Percentiles rank a stretch among this genome's conserved stretches.
Conservation (phyloP, 2,329 filamentous ascomycete genomes). For the Diaporthe ampelina region DNA sequence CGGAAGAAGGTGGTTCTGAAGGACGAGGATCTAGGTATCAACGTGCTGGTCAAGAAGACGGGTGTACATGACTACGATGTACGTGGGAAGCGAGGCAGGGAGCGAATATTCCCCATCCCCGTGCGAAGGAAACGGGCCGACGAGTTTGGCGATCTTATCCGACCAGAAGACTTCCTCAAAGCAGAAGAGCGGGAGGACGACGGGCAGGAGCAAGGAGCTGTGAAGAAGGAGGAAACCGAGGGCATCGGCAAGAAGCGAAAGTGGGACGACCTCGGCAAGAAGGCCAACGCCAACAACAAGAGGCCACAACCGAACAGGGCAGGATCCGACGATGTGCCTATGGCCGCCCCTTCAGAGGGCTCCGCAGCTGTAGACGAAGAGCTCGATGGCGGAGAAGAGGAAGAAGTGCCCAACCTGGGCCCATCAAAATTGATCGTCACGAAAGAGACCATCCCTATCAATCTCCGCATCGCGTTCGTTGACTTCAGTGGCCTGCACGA, state of each 20-base stretch:
- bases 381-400: constrained; percentile 71
- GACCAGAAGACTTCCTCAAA: constrained; percentile 92
- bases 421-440: constrained; percentile 82
- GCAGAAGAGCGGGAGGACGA: constrained; percentile 91
- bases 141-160: constrained; percentile 94
- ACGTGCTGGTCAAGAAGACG: constrained; percentile 88
- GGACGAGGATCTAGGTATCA: constrained; percentile 92
- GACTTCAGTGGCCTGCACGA: constrained; percentile 96
- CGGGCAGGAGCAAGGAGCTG: constrained; percentile 70
- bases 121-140: constrained; percentile 81
- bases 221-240: constrained; percentile 67
- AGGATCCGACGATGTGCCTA: constrained; percentile 62
- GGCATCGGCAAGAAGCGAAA: constrained; percentile 92
- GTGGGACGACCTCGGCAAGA: constrained; percentile 80
- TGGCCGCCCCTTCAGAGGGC: constrained; percentile 51
- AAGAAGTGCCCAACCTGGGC: constrained; percentile 64
- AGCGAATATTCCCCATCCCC: constrained; percentile 91
- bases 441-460: constrained; percentile 74
- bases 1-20: constrained; percentile 88
- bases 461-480: constrained; percentile 85
- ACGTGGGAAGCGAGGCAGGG: constrained; percentile 89
- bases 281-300: constrained; percentile 67
- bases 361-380: constrained; percentile 63
- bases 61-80: constrained; percentile 96
- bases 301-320: constrained; percentile 65